These are phyloP conservation scores for Colletotrichum chlorophyti DNA, from an alignment of 2,329 filamentous ascomycete genomes.

Conservation along the genomic window DNA sequence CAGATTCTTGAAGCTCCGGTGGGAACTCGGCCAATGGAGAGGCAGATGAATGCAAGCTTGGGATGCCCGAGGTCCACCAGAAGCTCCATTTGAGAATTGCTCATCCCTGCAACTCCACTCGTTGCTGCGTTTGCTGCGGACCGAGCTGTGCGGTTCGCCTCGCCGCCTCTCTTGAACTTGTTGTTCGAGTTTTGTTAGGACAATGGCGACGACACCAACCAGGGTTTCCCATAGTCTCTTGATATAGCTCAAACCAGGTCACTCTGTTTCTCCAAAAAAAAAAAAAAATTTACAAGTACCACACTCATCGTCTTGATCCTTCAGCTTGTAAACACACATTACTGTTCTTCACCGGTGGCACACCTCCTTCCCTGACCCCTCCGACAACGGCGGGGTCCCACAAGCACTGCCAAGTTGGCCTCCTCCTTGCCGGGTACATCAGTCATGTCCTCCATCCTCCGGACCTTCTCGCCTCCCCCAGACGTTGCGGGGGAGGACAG, in stretches of 20 bases:
- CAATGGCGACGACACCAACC: too few relatives aligned
- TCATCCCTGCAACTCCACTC: constrained; percentile 18
- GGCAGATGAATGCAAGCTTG: constrained; percentile 23
- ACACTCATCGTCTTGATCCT: too few relatives aligned
- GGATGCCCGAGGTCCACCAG: constrained; percentile 17
- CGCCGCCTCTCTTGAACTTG: too few relatives aligned
- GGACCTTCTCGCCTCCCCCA: constrained; percentile 17
- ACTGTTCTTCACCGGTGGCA: constrained; percentile 3
- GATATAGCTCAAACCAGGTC: too few relatives aligned
- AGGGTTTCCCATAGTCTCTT: too few relatives aligned
- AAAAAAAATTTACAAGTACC: too few relatives aligned
- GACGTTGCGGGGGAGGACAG: constrained; percentile 12
- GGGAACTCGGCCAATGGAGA: constrained; percentile 8
- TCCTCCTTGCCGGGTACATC: constrained; percentile 14
- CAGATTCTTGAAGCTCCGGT: constrained; percentile 23
- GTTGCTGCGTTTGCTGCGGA: not conserved
- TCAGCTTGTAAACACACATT: too few relatives aligned
- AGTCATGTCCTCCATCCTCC: constrained; percentile 26
- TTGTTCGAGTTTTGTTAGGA: too few relatives aligned
- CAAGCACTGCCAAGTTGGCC: constrained; percentile 14
- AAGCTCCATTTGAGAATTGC: constrained; percentile 21
- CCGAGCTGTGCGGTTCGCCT: not conserved
- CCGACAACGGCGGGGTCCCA: constrained; percentile 23
- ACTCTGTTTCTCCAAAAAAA: too few relatives aligned
- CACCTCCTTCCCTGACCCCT: constrained; percentile 6